Base-by-base conservation (phyloP, 352 stramenopile genomes). In the Phytophthora syringae region DNA sequence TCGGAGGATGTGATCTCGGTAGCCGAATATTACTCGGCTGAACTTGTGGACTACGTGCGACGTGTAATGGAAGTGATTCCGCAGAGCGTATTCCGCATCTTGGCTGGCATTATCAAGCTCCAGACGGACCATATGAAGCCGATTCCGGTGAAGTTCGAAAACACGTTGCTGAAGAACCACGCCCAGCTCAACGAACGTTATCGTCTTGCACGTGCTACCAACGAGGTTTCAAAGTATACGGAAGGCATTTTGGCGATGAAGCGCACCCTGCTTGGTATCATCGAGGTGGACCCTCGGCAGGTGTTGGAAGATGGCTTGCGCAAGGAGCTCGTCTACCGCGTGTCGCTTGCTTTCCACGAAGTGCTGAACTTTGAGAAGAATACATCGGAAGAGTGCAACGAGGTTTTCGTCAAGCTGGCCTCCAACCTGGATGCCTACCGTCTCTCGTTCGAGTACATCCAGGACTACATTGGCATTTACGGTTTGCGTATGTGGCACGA, bases 201-300 rank as follows among this genome's bases (percentile, higher is more conserved):
- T 72, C 86, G 96, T 43, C 78, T 98, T 28, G 87, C 94, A 2
- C 90, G 94, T 47, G 91, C 96, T 18, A 98, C 95, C 11, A 97
- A 99, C 61, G 86, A 98, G 77, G 91, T 99, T 57, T 97, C 89
- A 44, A 97, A 98, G 60, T 98, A 98, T 73, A 98, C 94, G 1
- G 92, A 98, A 75, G 96, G 88, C 52, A 98, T 98, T 52, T 67
- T 98, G 47, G 89, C 90, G 3, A 98, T 98, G 96, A 97, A 98
- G 69, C 90, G 88, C 25, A 98, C 94, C 2, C 67, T 98, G 25
- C 80, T 98, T 13, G 96, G 94, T 54, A 97, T 98, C 51, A 95
- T 98, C 32, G 87, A 98, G 72, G 89, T 99, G 10, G 93, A 98
- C 45, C 95, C 96, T 60, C 86, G 92, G 24, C 91, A 93, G 56